Evolutionary conservation across 192 early-diverging fungal genomes (phyloP).

Genomic region (Diversispora epigaea): DNA sequence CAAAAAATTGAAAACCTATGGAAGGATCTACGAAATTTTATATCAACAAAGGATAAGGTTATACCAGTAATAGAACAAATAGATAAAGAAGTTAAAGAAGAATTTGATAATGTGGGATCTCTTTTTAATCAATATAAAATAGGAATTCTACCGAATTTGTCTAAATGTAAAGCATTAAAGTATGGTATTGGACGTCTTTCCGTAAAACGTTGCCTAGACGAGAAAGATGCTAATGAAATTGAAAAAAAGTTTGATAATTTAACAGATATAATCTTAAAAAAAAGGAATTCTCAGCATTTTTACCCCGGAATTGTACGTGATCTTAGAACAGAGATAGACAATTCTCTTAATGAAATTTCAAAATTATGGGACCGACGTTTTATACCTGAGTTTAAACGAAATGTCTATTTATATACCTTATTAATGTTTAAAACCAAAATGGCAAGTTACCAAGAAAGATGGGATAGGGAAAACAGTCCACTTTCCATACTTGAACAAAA

Average conservation of each 20-base stretch:
- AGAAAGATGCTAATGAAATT: not conserved
- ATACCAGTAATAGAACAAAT: constrained; percentile 5
- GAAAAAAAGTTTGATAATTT: not conserved
- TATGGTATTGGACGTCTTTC: not conserved
- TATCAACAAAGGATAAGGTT: no score
- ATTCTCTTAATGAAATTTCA: no score
- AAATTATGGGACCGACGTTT: not conserved
- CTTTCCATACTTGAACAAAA: constrained; percentile 27
- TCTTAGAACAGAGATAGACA: no score
- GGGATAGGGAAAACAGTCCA: constrained; percentile 17
- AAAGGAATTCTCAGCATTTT: no score
- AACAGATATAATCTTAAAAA: not conserved
- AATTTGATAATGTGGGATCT: not conserved
- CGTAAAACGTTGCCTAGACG: not conserved
- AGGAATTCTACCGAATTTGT: not conserved
- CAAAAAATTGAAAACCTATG: no score
- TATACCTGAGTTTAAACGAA: constrained; percentile 3
- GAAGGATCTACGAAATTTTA: no score
- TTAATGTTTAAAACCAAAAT: constrained; percentile 17
- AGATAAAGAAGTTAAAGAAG: constrained; percentile 9
- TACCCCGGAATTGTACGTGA: no score
- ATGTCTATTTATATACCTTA: constrained; percentile 5
- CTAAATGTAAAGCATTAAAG: constrained; percentile 6
- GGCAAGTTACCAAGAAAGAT: not conserved
- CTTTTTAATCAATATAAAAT: not conserved